phyloP scores from a whole-genome alignment of 805 yeast genomes.

The Wickerhamomyces ciferrii region DNA sequence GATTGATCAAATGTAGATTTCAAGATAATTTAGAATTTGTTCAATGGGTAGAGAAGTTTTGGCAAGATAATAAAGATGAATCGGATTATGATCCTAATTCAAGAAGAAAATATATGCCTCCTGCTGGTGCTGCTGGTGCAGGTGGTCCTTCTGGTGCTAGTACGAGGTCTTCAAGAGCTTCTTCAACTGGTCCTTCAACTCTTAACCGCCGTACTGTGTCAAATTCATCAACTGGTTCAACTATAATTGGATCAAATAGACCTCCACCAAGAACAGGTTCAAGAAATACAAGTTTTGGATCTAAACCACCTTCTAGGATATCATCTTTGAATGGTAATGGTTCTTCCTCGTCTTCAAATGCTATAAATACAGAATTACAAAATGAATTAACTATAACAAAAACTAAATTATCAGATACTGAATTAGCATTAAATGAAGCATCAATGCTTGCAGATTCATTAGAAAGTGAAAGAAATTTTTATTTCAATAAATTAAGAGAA shows the following conservation, averaged over 20 bases:
- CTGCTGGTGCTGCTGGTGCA: conserved; percentile 10
- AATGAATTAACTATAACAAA: conserved; percentile 44
- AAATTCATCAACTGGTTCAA: conserved; percentile 5
- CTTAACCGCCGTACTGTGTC: conserved; percentile 9
- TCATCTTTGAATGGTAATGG: conserved; percentile 11
- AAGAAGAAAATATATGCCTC: conserved; percentile 37
- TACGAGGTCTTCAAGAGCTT: conserved; percentile 1
- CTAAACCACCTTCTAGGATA: conserved; percentile 20
- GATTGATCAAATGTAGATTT: conserved; percentile 76
- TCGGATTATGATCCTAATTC: conserved; percentile 65
- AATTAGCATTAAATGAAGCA: conserved; percentile 53
- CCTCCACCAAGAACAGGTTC: conserved; percentile 9
- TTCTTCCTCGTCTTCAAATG: too few species aligned
- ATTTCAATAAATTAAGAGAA: conserved; percentile 83
- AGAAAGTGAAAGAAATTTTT: conserved; percentile 83
- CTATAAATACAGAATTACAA: conserved; percentile 26
- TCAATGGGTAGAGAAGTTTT: conserved; percentile 84
- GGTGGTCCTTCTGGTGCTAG: conserved; percentile 1
- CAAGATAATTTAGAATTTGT: conserved; percentile 93
- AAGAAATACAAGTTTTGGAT: conserved; percentile 6
- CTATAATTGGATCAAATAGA: background rate
- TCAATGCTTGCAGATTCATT: conserved; percentile 60
- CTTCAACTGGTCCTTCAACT: background rate
- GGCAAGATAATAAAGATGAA: conserved; percentile 73
- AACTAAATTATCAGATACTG: conserved; percentile 31